A percentile compares a stretch with the other conserved stretches of the same genome.
These are phyloP conservation scores for Lachancea thermotolerans DNA, from an alignment of 805 yeast genomes.

Conservation along the genomic window DNA sequence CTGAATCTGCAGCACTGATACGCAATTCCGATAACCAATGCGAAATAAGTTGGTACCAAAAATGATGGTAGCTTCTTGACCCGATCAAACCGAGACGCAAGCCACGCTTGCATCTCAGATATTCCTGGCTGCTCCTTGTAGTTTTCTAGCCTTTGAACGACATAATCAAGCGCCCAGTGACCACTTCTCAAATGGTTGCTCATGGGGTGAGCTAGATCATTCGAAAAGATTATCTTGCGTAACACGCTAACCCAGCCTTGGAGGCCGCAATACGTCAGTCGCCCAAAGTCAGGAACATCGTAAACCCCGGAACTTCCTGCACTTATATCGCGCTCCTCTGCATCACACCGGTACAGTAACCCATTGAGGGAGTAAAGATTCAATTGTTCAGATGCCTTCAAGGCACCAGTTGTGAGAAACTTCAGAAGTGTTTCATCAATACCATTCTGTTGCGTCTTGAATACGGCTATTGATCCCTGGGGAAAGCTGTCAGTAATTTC, in stretches of 20 bases:
- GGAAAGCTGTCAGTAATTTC: constrained; percentile 60
- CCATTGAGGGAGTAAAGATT: constrained; percentile 66
- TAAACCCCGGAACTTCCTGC: constrained; percentile 69
- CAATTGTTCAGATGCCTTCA: constrained; percentile 59
- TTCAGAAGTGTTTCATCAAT: constrained; percentile 61
- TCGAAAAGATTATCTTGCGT: constrained; percentile 51
- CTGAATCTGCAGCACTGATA: constrained; percentile 74
- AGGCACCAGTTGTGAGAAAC: constrained; percentile 66
- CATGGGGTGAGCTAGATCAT: constrained; percentile 78
- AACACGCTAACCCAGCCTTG: constrained; percentile 86
- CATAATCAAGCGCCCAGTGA: constrained; percentile 81
- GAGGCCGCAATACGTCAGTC: constrained; percentile 77
- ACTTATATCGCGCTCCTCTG: constrained; percentile 81
- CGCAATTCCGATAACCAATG: constrained; percentile 71
- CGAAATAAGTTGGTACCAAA: constrained; percentile 80
- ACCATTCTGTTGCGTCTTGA: constrained; percentile 60
- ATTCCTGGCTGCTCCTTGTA: constrained; percentile 45
- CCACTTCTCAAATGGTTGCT: constrained; percentile 78
- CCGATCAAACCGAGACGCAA: constrained; percentile 53
- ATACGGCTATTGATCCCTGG: constrained; percentile 85
- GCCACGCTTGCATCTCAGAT: constrained; percentile 59
- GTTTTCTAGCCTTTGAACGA: constrained; percentile 53
- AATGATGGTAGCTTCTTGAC: constrained; percentile 67
- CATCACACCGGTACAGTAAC: constrained; percentile 67
- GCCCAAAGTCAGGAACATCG: constrained; percentile 65